Percentiles rank a stretch among this genome's conserved stretches.
phyloP scores from a whole-genome alignment of 495 filamentous ascomycete species.

The Penicillium pulvis region DNA sequence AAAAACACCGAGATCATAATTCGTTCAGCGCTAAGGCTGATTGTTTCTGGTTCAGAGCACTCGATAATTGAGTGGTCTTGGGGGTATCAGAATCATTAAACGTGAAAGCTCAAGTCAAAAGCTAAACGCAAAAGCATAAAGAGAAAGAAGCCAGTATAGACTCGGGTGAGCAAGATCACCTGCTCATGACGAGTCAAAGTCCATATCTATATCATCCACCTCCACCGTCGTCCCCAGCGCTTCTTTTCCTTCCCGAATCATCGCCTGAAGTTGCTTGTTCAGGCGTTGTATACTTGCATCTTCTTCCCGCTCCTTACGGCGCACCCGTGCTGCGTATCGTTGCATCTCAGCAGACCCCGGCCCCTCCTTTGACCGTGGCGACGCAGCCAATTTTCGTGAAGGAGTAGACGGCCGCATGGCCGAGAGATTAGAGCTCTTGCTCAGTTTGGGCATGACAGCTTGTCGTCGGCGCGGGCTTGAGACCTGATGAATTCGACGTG shows the following conservation, averaged over 20 bases:
- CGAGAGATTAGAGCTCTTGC: slow-evolving; percentile 31
- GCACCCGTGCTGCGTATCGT: slow-evolving; percentile 63
- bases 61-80: slow-evolving; percentile 7
- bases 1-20: slow-evolving; percentile 25
- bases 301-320: slow-evolving; percentile 72
- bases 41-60: slow-evolving; percentile 4
- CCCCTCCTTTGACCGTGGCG: slow-evolving; percentile 40
- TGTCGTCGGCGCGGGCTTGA: slow-evolving; percentile 34
- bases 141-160: background rate
- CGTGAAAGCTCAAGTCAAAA: background rate
- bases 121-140: background rate
- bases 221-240: slow-evolving; percentile 80
- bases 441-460: slow-evolving; percentile 25
- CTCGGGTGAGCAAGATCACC: slow-evolving; percentile 6
- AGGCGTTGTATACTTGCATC: slow-evolving; percentile 77
- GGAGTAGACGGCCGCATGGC: slow-evolving; percentile 39
- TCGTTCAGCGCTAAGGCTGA: slow-evolving; percentile 10
- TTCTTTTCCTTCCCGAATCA: slow-evolving; percentile 88
- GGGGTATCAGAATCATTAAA: slow-evolving; percentile 26
- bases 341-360: slow-evolving; percentile 64
- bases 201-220: slow-evolving; percentile 61
- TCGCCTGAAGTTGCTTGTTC: slow-evolving; percentile 73
- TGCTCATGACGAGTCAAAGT: slow-evolving; percentile 27
- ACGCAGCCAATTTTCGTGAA: slow-evolving; percentile 36
- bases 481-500: slow-evolving; percentile 26